Percentiles rank a stretch among this genome's conserved stretches.
phyloP scores from a whole-genome alignment of 306 rosid species.

The Gleditsia sinensis region DNA sequence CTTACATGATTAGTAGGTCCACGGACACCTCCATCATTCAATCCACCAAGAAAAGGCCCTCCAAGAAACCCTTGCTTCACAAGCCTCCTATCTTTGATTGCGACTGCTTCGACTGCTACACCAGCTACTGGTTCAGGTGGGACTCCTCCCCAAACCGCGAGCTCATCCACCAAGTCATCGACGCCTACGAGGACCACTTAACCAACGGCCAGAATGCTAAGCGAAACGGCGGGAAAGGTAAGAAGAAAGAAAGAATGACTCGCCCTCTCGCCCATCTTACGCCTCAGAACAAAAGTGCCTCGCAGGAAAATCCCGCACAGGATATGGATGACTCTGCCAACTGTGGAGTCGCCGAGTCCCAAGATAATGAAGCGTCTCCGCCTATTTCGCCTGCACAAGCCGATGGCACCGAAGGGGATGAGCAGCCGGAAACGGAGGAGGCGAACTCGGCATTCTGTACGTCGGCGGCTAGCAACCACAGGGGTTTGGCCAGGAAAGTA shows the following conservation, averaged over 20 bases:
- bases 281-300: background rate
- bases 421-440: background rate
- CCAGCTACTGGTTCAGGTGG: slow-evolving; percentile 67
- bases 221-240: slow-evolving; percentile 40
- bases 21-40: slow-evolving; percentile 24
- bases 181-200: slow-evolving; percentile 65
- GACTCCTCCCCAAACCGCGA: slow-evolving; percentile 62
- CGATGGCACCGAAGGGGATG: background rate
- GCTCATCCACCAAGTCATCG: slow-evolving; percentile 65
- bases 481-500: slow-evolving; percentile 69
- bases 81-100: slow-evolving; percentile 53
- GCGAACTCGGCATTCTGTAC: background rate
- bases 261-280: slow-evolving; percentile 11
- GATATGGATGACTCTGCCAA: slow-evolving; percentile 5
- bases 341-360: background rate
- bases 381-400: background rate
- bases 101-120: slow-evolving; percentile 68
- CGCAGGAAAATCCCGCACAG: background rate
- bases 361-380: background rate
- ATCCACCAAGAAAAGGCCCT: slow-evolving; percentile 30
- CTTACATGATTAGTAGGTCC: slow-evolving; percentile 59
- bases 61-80: slow-evolving; percentile 32
- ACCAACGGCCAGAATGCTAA: slow-evolving; percentile 48
- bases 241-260: slow-evolving; percentile 36
- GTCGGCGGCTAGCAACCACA: slow-evolving; percentile 46